Evolutionary conservation across 768 basidiomycete species (phyloP).

Genomic region (Rhodosporidiobolus odoratus): DNA sequence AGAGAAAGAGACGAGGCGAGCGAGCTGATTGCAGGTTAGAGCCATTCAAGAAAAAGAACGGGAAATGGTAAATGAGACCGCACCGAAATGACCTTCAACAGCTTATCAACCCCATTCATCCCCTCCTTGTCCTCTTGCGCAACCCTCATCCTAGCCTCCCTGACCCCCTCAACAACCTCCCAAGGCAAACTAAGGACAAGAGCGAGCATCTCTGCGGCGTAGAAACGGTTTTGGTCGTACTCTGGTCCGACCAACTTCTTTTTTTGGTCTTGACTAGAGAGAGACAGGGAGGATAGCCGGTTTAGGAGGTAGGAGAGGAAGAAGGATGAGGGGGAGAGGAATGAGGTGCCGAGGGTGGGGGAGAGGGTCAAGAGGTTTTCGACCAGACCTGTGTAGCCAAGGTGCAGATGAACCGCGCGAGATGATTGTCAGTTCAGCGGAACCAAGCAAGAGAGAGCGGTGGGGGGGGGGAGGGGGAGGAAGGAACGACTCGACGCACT

Average conservation of each 20-base stretch:
- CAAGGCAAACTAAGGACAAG: constrained; percentile 57
- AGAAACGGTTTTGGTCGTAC: constrained; percentile 85
- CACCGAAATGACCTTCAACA: constrained; percentile 30
- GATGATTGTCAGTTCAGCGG: too few relatives aligned
- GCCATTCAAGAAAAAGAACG: too few relatives aligned
- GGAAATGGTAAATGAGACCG: neutral
- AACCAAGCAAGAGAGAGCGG: neutral
- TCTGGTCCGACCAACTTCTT: constrained; percentile 12
- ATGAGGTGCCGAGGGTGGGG: constrained; percentile 63
- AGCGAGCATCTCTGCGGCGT: constrained; percentile 87
- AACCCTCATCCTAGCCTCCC: constrained; percentile 61
- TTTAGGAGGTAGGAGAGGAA: constrained; percentile 73
- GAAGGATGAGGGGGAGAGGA: constrained; percentile 64
- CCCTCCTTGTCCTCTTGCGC: too few relatives aligned
- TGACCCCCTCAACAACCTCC: constrained; percentile 21
- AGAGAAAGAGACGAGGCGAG: too few relatives aligned
- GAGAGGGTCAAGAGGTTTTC: constrained; percentile 87
- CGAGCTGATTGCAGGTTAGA: too few relatives aligned
- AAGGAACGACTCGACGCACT: constrained; percentile 51
- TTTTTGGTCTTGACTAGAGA: too few relatives aligned
- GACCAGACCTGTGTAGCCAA: constrained; percentile 61
- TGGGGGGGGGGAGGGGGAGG: neutral
- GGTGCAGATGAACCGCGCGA: too few relatives aligned
- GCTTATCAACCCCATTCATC: constrained; percentile 22
- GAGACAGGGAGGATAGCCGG: too few relatives aligned